These are phyloP conservation scores for Starmerella potacharoeniae DNA, from an alignment of 805 yeast genomes.

Conservation along the genomic window DNA sequence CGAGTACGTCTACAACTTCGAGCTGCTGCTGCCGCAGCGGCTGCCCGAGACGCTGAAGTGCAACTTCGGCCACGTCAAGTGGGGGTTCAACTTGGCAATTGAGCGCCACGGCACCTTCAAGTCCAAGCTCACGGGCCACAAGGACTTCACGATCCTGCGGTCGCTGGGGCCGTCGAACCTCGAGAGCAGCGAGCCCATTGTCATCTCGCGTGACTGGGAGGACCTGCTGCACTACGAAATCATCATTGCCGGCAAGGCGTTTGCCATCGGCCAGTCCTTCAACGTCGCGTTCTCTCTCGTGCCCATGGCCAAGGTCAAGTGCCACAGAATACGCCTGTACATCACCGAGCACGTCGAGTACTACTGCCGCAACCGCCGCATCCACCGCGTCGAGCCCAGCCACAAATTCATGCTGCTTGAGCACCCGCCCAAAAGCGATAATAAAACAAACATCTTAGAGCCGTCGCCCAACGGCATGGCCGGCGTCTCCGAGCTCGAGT, in stretches of 20 bases:
- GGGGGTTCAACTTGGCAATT: conserved; percentile 55
- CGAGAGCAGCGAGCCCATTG: conserved; percentile 89
- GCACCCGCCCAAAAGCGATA: conserved; percentile 34
- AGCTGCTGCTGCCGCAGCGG: conserved; percentile 70
- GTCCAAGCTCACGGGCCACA: conserved; percentile 51
- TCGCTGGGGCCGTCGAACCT: conserved; percentile 65
- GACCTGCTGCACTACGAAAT: conserved; percentile 82
- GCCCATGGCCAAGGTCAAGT: conserved; percentile 75
- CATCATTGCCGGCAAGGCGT: conserved; percentile 77
- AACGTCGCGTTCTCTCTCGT: conserved; percentile 77
- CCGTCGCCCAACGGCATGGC: conserved; percentile 20
- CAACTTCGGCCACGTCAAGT: conserved; percentile 70
- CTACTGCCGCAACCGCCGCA: conserved; percentile 72
- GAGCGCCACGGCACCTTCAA: conserved; percentile 82
- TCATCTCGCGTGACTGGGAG: conserved; percentile 87
- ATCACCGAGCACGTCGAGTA: conserved; percentile 85
- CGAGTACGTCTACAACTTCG: conserved; percentile 85
- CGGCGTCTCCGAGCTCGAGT: conserved; percentile 61
- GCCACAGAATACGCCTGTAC: conserved; percentile 77
- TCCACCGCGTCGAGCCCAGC: conserved; percentile 85
- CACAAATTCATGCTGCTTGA: conserved; percentile 72
- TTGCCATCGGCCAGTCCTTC: conserved; percentile 68
- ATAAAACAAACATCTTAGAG: conserved; percentile 23
- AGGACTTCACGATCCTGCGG: conserved; percentile 58
- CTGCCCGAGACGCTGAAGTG: conserved; percentile 71